Percentiles rank a stretch among this genome's conserved stretches.
Evolutionary conservation across 805 yeast species (phyloP).

Genomic region (Soucietia sequanensis): DNA sequence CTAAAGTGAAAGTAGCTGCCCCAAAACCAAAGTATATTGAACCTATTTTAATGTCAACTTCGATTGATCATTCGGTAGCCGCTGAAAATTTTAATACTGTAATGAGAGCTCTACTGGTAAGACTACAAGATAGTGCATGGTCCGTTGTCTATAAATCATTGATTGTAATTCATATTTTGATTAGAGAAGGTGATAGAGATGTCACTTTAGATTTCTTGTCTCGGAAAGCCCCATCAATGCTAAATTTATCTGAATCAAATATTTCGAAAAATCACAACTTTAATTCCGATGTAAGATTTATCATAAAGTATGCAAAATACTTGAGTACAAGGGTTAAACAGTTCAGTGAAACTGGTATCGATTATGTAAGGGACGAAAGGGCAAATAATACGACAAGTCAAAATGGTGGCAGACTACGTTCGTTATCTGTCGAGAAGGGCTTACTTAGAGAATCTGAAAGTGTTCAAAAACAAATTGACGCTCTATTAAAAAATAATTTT

Average conservation of each 20-base stretch:
- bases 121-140: conserved; percentile 85
- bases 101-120: conserved; percentile 56
- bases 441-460: conserved; percentile 81
- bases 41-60: conserved; percentile 78
- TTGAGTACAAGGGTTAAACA: conserved; percentile 67
- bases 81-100: conserved; percentile 63
- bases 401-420: conserved; percentile 60
- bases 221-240: conserved; percentile 46
- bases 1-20: conserved; percentile 75
- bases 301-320: conserved; percentile 71
- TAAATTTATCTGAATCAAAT: conserved; percentile 40
- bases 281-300: conserved; percentile 50
- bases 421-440: conserved; percentile 71
- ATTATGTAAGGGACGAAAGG: conserved; percentile 74
- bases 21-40: conserved; percentile 96
- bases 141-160: conserved; percentile 85
- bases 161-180: conserved; percentile 83
- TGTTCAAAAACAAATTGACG: conserved; percentile 77
- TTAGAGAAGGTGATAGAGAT: conserved; percentile 85
- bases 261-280: conserved; percentile 37
- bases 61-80: conserved; percentile 40
- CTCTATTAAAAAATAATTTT: conserved; percentile 70
- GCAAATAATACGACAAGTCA: conserved; percentile 45
- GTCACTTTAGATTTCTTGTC: conserved; percentile 64
- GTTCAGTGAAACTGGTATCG: conserved; percentile 60